phyloP scores from a whole-genome alignment of 306 rosid species.

The Canavalia ensiformis region DNA sequence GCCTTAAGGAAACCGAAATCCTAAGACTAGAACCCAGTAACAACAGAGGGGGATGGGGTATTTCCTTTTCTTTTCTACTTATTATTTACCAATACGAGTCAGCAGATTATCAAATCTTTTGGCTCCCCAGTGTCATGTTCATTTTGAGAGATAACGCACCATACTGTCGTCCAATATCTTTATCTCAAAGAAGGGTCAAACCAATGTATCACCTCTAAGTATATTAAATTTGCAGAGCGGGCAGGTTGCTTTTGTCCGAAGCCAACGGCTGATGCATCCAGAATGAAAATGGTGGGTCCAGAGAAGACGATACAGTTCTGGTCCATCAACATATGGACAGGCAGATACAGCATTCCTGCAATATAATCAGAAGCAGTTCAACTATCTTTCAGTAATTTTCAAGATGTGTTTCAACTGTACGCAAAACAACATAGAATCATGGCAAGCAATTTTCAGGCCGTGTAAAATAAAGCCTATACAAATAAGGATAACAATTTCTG shows the following conservation, averaged over 20 bases:
- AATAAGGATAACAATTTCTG: constrained; percentile 4
- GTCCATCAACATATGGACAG: constrained; percentile 75
- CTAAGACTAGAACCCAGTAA: constrained; percentile 22
- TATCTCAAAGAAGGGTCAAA: constrained; percentile 49
- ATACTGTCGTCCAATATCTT: constrained; percentile 17
- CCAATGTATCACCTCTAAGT: constrained; percentile 74
- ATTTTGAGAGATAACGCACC: constrained; percentile 32
- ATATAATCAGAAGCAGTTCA: constrained; percentile 38
- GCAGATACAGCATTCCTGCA: constrained; percentile 90
- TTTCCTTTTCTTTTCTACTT: constrained; percentile 40
- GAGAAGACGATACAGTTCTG: constrained; percentile 77
- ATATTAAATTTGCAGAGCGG: constrained; percentile 87
- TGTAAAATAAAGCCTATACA: neutral
- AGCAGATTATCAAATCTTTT: constrained; percentile 52
- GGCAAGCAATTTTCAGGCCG: neutral
- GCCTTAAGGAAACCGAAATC: constrained; percentile 46
- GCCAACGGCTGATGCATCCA: constrained; percentile 89
- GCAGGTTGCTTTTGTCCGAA: constrained; percentile 80
- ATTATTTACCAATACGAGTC: constrained; percentile 51
- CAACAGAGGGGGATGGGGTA: neutral
- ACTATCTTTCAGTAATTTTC: constrained; percentile 21
- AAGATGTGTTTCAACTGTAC: constrained; percentile 1
- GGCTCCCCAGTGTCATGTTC: constrained; percentile 19
- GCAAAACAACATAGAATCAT: neutral
- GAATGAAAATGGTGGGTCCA: constrained; percentile 90